Evolutionary conservation across 768 basidiomycete species (phyloP), one percentile per base, ranked within the genome.

Genomic region (Gautieria morchelliformis): DNA sequence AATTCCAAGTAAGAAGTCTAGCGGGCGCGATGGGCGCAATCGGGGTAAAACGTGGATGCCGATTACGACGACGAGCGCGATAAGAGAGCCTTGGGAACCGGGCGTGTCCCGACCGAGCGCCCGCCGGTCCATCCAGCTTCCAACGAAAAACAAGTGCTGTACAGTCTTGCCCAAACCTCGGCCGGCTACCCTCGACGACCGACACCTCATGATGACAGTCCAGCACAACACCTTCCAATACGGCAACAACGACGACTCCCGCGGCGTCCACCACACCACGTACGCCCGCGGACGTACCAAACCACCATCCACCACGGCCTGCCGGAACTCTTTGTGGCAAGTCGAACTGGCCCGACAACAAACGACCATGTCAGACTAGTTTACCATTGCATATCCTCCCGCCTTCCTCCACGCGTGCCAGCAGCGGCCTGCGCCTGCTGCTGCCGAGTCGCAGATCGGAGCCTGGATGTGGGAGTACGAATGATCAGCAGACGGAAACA

Each of bases 381-480:
- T 70, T 72, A 79, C 78, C 78, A 80, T 63, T 73, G 65, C 47
- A 78, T 74, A 44, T 70, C 75, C 12, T 75, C 78, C 62, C 75
- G 71, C 59, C 72, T 70, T 48, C 69, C 61, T 50, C 68, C 57
- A 55, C 76, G 50, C n/a, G 52, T 42, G 15, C 33, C 41, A 54
- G 58, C 32, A 14, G 45, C 52, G 22, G 74, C 75, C 37, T 74
- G 71, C 32, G 72, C 72, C 68, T 88, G 86, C 62, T 80, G 81
- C 73, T 89, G 89, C 65, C 88, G 85, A 63, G 85, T 89, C 76
- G 89, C 87, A 60, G 89, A 91, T 65, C 89, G 88, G 64, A 91
- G 83, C 87, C 88, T 90, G 48, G 33, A 20, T 42, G 44, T 44
- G 17, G 42, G 42, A 44, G 42, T 44, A 44, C 42, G 42, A n/a